Percentiles rank a stretch among this genome's conserved stretches.
Evolutionary conservation across 306 rosid species (phyloP).

Genomic region (Rubus idaeus): DNA sequence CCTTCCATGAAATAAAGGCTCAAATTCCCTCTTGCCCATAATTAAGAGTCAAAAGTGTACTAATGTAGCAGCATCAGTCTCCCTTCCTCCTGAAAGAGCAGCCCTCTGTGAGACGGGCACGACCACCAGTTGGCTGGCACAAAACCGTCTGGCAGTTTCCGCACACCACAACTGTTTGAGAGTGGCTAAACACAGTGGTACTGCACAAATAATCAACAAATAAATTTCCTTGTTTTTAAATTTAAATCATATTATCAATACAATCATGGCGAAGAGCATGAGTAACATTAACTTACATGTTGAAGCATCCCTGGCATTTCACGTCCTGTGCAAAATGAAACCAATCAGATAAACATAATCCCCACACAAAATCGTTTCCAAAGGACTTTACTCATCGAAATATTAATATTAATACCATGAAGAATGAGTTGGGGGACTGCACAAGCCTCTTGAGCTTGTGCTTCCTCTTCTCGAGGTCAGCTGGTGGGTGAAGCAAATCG

Average conservation of each 20-base stretch:
- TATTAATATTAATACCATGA: constrained; percentile 35
- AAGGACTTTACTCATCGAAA: neutral
- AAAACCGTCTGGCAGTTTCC: constrained; percentile 52
- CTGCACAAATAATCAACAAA: constrained; percentile 16
- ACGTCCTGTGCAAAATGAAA: constrained; percentile 31
- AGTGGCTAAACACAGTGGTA: constrained; percentile 51
- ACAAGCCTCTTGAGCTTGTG: constrained; percentile 69
- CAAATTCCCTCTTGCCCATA: neutral
- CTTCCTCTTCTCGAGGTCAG: constrained; percentile 58
- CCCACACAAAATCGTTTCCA: neutral
- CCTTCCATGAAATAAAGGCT: neutral
- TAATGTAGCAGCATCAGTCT: constrained; percentile 26
- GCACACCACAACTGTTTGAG: constrained; percentile 51
- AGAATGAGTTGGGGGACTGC: constrained; percentile 59
- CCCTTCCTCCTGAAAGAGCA: constrained; percentile 52
- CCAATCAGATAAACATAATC: neutral
- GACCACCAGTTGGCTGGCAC: constrained; percentile 58
- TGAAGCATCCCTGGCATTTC: constrained; percentile 51
- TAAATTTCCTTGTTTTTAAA: neutral
- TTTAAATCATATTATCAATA: neutral
- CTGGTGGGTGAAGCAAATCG: constrained; percentile 60
- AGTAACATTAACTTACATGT: constrained; percentile 33
- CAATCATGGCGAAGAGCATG: neutral
- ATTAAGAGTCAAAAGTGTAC: constrained; percentile 19
- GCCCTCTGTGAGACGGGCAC: constrained; percentile 49